Conservation (phyloP, 352 stramenopile genomes). For the Lagenidium sp. region DNA sequence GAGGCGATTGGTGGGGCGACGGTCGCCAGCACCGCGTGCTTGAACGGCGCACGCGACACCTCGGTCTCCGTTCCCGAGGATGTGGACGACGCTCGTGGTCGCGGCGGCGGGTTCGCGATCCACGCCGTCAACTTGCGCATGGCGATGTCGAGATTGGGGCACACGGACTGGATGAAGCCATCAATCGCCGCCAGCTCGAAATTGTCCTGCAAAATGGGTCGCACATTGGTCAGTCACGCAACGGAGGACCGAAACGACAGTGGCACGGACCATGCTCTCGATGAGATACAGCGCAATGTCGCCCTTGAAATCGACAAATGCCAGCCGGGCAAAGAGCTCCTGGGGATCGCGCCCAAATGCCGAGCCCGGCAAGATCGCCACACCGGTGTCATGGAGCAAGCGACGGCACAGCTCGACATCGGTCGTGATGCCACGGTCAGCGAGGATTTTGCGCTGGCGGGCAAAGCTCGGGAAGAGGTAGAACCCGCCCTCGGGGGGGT, state of each 20-base stretch:
- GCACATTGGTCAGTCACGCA: conserved; percentile 1
- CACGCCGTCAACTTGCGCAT: conserved; percentile 73
- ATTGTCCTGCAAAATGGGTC: conserved; percentile 36
- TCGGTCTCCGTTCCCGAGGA: conserved; percentile 2
- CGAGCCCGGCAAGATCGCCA: conserved; percentile 78
- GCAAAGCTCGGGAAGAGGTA: conserved; percentile 82
- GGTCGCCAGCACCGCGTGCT: no score
- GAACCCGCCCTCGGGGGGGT: conserved; percentile 68
- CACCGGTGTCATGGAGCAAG: conserved; percentile 74
- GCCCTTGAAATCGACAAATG: conserved; percentile 86
- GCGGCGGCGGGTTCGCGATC: conserved; percentile 25
- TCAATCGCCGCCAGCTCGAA: conserved; percentile 61
- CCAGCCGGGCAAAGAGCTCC: conserved; percentile 74
- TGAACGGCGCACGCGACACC: conserved; percentile 14
- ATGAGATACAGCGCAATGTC: conserved; percentile 83
- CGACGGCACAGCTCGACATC: conserved; percentile 69
- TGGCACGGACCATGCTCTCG: conserved; percentile 66
- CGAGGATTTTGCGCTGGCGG: conserved; percentile 53
- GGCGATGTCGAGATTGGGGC: conserved; percentile 74
- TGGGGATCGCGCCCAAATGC: conserved; percentile 67
- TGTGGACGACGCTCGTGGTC: conserved; percentile 2
- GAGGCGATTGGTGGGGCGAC: conserved; percentile 13
- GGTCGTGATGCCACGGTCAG: conserved; percentile 49
- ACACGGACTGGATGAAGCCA: conserved; percentile 84
- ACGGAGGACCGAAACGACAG: neutral